A percentile compares a stretch with the other conserved stretches of the same genome.
Evolutionary conservation across 768 basidiomycete genomes (phyloP).

Genomic region (Phylloporus sp.): DNA sequence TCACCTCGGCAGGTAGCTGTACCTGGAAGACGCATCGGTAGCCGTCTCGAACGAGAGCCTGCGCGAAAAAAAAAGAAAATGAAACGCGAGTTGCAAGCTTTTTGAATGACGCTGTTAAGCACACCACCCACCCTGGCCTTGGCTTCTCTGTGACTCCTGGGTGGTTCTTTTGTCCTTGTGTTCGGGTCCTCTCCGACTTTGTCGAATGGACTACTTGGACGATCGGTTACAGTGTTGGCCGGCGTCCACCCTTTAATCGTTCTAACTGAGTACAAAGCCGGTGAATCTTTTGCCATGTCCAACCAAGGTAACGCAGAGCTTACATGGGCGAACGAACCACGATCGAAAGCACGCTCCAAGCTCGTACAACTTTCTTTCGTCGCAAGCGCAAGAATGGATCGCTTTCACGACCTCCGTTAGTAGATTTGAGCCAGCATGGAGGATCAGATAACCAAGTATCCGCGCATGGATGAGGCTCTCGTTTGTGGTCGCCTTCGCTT

Average conservation of each 20-base stretch:
- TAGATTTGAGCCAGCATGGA: no score
- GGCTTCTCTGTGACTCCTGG: constrained; percentile 1
- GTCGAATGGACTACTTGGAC: constrained; percentile 16
- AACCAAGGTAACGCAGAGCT: no score
- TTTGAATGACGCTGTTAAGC: no score
- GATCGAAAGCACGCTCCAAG: no score
- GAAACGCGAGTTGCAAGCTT: neutral
- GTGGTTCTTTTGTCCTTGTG: neutral
- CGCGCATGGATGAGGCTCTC: neutral
- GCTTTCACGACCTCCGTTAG: no score
- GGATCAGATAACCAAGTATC: constrained; percentile 7
- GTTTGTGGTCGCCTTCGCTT: neutral
- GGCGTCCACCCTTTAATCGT: constrained; percentile 19
- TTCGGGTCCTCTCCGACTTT: neutral
- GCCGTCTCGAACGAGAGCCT: constrained; percentile 36
- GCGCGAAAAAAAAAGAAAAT: no score
- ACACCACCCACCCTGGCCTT: constrained; percentile 2
- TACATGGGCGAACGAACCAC: neutral
- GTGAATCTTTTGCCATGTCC: no score
- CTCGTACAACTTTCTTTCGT: no score
- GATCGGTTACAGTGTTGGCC: constrained; percentile 3
- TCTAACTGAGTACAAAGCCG: constrained; percentile 7
- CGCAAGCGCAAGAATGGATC: neutral
- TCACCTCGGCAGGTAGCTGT: neutral
- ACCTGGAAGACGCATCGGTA: constrained; percentile 29